Conservation (phyloP, 345 rosid genomes). For the Geranium rotundifolium region DNA sequence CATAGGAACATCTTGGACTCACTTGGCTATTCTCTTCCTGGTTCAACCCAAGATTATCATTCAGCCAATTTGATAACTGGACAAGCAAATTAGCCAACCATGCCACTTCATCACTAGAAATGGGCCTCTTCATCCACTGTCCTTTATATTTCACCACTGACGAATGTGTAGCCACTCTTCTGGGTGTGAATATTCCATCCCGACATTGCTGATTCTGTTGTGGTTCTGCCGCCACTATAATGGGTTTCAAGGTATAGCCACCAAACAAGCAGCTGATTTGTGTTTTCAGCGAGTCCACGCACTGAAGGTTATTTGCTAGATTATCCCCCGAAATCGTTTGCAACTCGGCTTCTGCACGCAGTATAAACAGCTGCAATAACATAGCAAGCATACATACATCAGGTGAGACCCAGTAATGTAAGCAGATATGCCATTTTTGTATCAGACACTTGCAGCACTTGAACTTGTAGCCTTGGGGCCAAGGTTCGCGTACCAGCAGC, state of each 20-base stretch:
- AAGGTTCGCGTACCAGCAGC: no score
- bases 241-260: conserved; percentile 35
- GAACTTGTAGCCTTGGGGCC: no score
- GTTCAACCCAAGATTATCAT: conserved; percentile 56
- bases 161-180: conserved; percentile 40
- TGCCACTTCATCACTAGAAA: conserved; percentile 64
- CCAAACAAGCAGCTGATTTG: conserved; percentile 50
- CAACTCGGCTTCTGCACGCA: conserved; percentile 84
- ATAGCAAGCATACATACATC: conserved; percentile 6
- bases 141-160: conserved; percentile 50
- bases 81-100: conserved; percentile 72
- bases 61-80: conserved; percentile 51
- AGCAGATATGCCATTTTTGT: background rate
- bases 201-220: conserved; percentile 32
- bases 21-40: conserved; percentile 16
- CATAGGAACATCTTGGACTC: conserved; percentile 34
- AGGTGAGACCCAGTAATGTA: background rate
- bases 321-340: conserved; percentile 46
- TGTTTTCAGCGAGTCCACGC: conserved; percentile 45
- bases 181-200: conserved; percentile 70
- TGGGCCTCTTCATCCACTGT: conserved; percentile 84
- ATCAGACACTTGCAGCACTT: no score
- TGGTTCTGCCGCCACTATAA: conserved; percentile 29
- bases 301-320: conserved; percentile 27
- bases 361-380: conserved; percentile 60